phyloP scores from a whole-genome alignment of 306 rosid genomes.

The Acacia confusa region DNA sequence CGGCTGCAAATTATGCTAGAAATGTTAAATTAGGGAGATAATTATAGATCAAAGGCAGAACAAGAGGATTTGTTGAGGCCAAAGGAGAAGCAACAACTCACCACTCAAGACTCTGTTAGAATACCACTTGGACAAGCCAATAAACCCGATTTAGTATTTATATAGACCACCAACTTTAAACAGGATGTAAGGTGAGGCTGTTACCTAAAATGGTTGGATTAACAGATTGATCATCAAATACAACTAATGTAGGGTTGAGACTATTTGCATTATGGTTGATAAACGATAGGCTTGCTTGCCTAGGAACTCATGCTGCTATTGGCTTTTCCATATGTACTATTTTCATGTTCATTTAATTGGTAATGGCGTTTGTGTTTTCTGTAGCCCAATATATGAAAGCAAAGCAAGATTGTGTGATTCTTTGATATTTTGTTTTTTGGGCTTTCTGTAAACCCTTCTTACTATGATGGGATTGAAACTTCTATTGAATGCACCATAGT shows the following conservation, averaged over 20 bases:
- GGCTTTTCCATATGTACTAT: not conserved
- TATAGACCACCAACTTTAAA: not conserved
- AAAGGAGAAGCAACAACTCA: not conserved
- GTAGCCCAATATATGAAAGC: not conserved
- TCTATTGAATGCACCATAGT: slow-evolving; percentile 16
- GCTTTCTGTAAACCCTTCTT: not conserved
- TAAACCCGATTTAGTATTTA: too few relatives aligned
- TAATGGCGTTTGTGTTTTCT: slow-evolving; percentile 6
- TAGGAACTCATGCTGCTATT: not conserved
- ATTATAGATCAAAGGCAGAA: not conserved
- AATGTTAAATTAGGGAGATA: not conserved
- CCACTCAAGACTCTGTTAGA: not conserved
- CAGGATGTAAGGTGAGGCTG: not conserved
- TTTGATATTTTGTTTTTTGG: not conserved
- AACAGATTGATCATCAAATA: not conserved
- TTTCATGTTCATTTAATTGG: slow-evolving; percentile 8
- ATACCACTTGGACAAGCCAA: not conserved
- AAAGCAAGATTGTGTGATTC: slow-evolving; percentile 19
- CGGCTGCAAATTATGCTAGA: not conserved
- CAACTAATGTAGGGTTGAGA: not conserved
- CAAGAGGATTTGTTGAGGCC: not conserved
- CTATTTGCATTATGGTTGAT: not conserved
- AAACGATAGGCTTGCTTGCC: not conserved
- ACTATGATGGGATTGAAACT: slow-evolving; percentile 1
- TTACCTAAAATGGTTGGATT: not conserved